Conservation (phyloP, 1,284 basidiomycete species). For the Ganoderma sinense region DNA sequence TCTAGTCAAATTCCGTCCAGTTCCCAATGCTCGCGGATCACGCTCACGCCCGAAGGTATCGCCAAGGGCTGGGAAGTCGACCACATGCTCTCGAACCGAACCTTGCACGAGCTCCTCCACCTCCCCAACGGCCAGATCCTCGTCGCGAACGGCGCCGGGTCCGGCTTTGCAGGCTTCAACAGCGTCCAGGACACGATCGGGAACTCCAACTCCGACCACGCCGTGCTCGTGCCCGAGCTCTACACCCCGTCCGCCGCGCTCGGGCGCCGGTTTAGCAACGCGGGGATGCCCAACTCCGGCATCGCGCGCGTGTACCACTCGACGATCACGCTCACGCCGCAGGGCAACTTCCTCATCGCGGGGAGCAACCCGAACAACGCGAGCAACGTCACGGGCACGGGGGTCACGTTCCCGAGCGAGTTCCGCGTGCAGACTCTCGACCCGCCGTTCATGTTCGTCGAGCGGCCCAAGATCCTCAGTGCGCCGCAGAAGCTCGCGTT, state of each 20-base stretch:
- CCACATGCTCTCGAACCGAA: constrained; percentile 41
- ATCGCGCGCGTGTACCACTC: constrained; percentile 57
- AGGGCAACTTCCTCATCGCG: constrained; percentile 54
- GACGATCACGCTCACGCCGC: constrained; percentile 47
- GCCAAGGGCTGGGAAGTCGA: constrained; percentile 38
- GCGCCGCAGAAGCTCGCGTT: constrained; percentile 49
- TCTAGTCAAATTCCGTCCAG: constrained; percentile 50
- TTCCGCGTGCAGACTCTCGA: constrained; percentile 57
- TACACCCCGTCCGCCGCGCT: constrained; percentile 56
- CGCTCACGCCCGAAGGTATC: constrained; percentile 34
- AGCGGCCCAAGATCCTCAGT: constrained; percentile 45
- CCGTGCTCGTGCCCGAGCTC: constrained; percentile 53
- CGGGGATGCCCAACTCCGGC: constrained; percentile 53
- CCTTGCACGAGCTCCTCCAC: constrained; percentile 58
- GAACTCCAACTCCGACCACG: constrained; percentile 56
- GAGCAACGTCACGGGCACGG: constrained; percentile 31
- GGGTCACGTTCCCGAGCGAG: constrained; percentile 47
- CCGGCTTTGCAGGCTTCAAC: constrained; percentile 57
- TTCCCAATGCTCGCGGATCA: constrained; percentile 47
- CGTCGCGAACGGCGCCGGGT: constrained; percentile 54
- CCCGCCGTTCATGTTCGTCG: constrained; percentile 51
- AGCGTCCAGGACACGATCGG: constrained; percentile 37
- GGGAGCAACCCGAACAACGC: constrained; percentile 61
- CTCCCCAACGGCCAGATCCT: constrained; percentile 61
- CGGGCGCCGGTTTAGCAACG: constrained; percentile 54